phyloP scores from a whole-genome alignment of 371 early-diverging fungal species.

The Rhizomucor miehei region DNA sequence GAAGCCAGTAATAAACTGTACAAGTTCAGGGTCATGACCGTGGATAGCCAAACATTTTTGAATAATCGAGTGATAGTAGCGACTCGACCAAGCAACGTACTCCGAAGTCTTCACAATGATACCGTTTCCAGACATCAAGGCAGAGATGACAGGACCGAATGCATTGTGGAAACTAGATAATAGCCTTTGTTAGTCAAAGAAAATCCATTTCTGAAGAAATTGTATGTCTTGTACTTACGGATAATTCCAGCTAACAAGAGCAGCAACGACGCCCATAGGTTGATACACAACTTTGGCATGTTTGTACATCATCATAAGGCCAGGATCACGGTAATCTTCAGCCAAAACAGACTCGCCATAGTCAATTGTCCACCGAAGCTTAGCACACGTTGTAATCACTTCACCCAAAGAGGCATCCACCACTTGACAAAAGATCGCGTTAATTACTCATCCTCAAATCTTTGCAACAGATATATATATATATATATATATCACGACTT shows the following conservation, averaged over 20 bases:
- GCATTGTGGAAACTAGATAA: conserved; percentile 87
- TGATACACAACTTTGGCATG: conserved; percentile 73
- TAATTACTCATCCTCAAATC: neutral
- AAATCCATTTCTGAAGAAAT: no score
- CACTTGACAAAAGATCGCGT: conserved; percentile 31
- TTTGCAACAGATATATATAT: no score
- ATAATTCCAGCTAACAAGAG: conserved; percentile 83
- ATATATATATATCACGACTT: no score
- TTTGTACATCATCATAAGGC: conserved; percentile 78
- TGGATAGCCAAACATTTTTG: conserved; percentile 62
- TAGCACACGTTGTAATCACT: conserved; percentile 77
- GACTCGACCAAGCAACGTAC: conserved; percentile 81
- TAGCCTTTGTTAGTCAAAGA: no score
- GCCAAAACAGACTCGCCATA: conserved; percentile 72
- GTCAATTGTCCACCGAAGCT: conserved; percentile 80
- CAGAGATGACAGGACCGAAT: conserved; percentile 79
- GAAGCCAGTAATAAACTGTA: conserved; percentile 79
- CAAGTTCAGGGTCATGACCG: conserved; percentile 74
- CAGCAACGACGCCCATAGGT: conserved; percentile 79
- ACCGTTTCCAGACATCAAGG: conserved; percentile 84
- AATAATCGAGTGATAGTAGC: conserved; percentile 64
- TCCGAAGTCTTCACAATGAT: conserved; percentile 84
- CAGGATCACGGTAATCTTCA: conserved; percentile 67
- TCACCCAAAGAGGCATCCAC: conserved; percentile 86
- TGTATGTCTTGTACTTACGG: conserved; percentile 54